Base-by-base conservation (phyloP, 2,329 filamentous ascomycete genomes). In the Grosmannia huntii region DNA sequence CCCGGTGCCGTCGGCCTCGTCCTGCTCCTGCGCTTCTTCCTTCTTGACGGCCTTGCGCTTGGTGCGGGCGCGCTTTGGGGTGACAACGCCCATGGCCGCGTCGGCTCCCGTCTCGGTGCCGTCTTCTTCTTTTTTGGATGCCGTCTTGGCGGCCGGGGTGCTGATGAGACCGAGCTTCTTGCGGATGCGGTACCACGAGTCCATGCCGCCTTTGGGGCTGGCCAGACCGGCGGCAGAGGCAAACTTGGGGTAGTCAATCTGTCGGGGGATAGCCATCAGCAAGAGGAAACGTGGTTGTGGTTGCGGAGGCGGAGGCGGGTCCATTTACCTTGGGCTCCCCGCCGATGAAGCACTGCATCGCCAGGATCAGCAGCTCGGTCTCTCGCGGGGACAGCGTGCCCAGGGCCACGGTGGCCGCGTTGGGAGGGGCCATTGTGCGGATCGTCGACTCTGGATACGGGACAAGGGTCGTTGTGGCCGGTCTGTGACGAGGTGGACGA, bases 201-300 rank as follows among this genome's bases (percentile, higher is more conserved):
- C 55, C 46, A 38, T 44, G 48, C 48, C 59, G 16, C 48, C 9
- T 44, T 60, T 58, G 19, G 57, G 23, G 0, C 19, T 41, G 11
- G 46, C 3, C 33, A 60, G 27, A 7, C 56, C 57, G 14, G 56
- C 57, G 0, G 49, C 57, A 3, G 16, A 3, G 10, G 55, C 53
- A 5, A 62, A 46, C 14, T 52, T 55, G 33, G 49, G 6, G 12
- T 59, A 58, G 57, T 62, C 59, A 9, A 62, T 3, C 60, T 57
- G 23, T 11, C n/a, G 19, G 4, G 1, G 28, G 2, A 16, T 21
- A 14, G 12, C 12, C 3, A 23, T 28, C 19, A 55, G 27, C 11
- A 10, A 23, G 41, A n/a, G 41, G 25, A 5, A 19, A 1, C 28
- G 28, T 28, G 28, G 28, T 28, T 4, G 7, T 28, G 7, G 28